Conservation (phyloP, 2,329 filamentous ascomycete species). For the Trichoderma polysporum region DNA sequence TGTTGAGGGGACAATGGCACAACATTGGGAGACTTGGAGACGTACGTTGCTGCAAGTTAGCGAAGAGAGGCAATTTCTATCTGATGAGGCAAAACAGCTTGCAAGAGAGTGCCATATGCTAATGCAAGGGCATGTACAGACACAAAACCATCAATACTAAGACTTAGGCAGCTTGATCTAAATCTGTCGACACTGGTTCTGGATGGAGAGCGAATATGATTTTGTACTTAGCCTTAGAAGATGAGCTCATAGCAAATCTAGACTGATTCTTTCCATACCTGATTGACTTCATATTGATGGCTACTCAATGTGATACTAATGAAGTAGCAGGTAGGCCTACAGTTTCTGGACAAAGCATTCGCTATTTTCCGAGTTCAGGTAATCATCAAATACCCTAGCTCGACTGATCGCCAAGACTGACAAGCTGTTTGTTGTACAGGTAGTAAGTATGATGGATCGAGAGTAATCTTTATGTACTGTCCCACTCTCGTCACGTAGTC, state of each 20-base stretch:
- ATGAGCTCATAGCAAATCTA: not conserved
- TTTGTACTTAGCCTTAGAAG: too few species aligned
- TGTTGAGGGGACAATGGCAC: slow-evolving; percentile 6
- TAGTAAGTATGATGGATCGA: too few species aligned
- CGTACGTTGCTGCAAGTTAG: not conserved
- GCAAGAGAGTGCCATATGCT: not conserved
- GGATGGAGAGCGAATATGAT: too few species aligned
- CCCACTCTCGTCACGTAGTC: too few species aligned
- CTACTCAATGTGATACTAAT: too few species aligned
- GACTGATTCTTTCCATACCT: not conserved
- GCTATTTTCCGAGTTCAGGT: not conserved
- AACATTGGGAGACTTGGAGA: slow-evolving; percentile 4
- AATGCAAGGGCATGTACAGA: not conserved
- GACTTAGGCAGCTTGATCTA: not conserved
- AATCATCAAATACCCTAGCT: not conserved
- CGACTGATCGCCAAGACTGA: too few species aligned
- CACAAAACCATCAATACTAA: not conserved
- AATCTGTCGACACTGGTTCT: not conserved
- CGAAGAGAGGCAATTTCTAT: not conserved
- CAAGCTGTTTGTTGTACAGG: too few species aligned
- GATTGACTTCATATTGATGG: not conserved
- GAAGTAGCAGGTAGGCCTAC: too few species aligned
- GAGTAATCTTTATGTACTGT: too few species aligned
- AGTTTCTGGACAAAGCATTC: not conserved
- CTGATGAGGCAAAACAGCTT: not conserved